Base-by-base conservation (phyloP, 2,329 filamentous ascomycete genomes). In the Talaromyces sp. region DNA sequence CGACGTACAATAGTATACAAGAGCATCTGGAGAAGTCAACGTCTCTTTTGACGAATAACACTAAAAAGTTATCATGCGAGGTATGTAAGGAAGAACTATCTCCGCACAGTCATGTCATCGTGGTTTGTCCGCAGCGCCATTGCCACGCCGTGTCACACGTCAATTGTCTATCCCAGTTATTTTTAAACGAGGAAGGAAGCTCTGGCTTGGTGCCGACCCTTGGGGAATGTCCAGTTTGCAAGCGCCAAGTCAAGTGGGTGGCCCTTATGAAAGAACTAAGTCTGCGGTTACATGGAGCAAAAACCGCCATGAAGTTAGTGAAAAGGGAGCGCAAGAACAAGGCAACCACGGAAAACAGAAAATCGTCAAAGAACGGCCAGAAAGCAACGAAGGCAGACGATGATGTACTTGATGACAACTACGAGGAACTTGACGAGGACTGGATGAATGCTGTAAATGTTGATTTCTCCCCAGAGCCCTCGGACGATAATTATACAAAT, bases 191-290 rank as follows among this genome's bases (percentile, higher is more conserved):
- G 2, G 75, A 80, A 38, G 70, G 72, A 5, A 69, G 73, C 13
- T 62, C 72, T 25, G 75, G 74, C 1, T 71, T 96, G 1, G 73
- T 96, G 1, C 94, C 94, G 0, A 81, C 85, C 1, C 74, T 82
- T 38, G 93, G 92, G 2, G 76, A 72, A 1, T 98, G 94, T 78
- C 92, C 92, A 0, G 79, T 79, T 22, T 98, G 94, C 73, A 78
- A 82, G 1, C 81, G 81, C 0, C 76, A 81, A 4, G 78, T 93
- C 1, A 75, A 82, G 60, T 98, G 94, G 94, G 82, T 83, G 0
- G 86, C 90, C 58, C 86, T 97, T 79, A 90, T 96, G 80, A 93
- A 88, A 73, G 93, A 96, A 74, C 78, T 96, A 70, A 95, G 85
- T 60, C 78, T 97, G 58, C 85, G 94, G 36, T 81, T 86, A 40